Conservation (phyloP, 2,329 filamentous ascomycete species). For the Cladophialophora yegresii region DNA sequence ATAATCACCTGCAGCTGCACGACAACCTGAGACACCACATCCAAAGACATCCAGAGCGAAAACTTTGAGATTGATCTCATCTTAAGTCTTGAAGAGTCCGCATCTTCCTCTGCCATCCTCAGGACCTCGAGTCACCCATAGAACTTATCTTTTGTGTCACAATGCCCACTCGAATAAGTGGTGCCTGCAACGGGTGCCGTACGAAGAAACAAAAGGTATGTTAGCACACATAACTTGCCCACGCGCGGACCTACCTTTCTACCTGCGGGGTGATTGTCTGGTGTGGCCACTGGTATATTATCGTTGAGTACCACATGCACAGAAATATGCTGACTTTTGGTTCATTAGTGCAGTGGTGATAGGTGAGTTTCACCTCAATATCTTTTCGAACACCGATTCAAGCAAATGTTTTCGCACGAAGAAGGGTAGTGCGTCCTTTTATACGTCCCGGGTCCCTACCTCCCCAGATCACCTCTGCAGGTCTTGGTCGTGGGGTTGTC, state of each 20-base stretch:
- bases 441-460: slow-evolving; percentile 11
- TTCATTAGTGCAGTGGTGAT: slow-evolving; percentile 44
- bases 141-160: slow-evolving; percentile 25
- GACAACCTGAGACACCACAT: slow-evolving; percentile 2
- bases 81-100: slow-evolving; percentile 12
- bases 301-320: neutral
- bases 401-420: neutral
- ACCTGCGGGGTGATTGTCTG: neutral
- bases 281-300: neutral
- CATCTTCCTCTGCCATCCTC: neutral
- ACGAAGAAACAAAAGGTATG: slow-evolving; percentile 48
- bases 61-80: slow-evolving; percentile 4
- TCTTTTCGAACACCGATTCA: neutral
- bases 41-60: slow-evolving; percentile 1
- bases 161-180: slow-evolving; percentile 44
- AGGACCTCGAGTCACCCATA: neutral
- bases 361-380: slow-evolving; percentile 38
- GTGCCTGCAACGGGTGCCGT: slow-evolving; percentile 47
- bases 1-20: slow-evolving; percentile 10
- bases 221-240: neutral
- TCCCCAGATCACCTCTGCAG: slow-evolving; percentile 23
- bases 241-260: neutral
- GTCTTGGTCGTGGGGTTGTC: slow-evolving; percentile 4
- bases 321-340: slow-evolving; percentile 19
- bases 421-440: slow-evolving; percentile 10